A percentile compares a stretch with the other conserved stretches of the same genome.
These are phyloP conservation scores for Podaxis pistillaris DNA, from an alignment of 768 basidiomycete genomes.

Conservation along the genomic window DNA sequence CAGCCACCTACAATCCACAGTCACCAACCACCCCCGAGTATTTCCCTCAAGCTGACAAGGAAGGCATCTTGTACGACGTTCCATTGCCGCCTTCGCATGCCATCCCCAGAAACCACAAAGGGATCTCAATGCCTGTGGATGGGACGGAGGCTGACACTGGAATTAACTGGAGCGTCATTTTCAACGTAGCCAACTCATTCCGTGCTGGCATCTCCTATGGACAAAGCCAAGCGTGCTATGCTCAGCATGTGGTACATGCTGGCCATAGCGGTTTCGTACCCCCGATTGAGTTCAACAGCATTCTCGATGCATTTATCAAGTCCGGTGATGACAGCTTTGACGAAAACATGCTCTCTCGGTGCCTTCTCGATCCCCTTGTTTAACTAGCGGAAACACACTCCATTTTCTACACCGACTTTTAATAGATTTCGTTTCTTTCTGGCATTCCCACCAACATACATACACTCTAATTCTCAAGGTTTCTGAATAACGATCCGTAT, in stretches of 20 bases:
- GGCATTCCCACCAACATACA: too few relatives aligned
- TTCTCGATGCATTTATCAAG: neutral
- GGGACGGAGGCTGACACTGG: neutral
- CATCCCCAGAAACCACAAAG: neutral
- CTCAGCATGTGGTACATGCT: neutral
- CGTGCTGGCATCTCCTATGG: neutral
- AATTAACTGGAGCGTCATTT: neutral
- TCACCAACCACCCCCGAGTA: neutral
- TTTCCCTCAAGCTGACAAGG: neutral
- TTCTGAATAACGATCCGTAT: too few relatives aligned
- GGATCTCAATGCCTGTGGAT: neutral
- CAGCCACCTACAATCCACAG: neutral
- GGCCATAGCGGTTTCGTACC: neutral
- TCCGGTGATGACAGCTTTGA: neutral
- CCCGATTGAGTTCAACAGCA: neutral
- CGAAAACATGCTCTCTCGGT: neutral
- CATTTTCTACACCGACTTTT: too few relatives aligned
- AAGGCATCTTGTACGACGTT: neutral
- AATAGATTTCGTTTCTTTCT: too few relatives aligned
- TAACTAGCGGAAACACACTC: too few relatives aligned
- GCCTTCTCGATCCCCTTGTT: conserved; percentile 8
- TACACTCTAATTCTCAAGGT: too few relatives aligned
- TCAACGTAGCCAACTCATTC: neutral
- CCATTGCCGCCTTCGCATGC: neutral
- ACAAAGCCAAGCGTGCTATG: neutral